Percentiles rank a stretch among this genome's conserved stretches.
Conservation (phyloP, 331 rosid species). For the Prunus yedoensis region DNA sequence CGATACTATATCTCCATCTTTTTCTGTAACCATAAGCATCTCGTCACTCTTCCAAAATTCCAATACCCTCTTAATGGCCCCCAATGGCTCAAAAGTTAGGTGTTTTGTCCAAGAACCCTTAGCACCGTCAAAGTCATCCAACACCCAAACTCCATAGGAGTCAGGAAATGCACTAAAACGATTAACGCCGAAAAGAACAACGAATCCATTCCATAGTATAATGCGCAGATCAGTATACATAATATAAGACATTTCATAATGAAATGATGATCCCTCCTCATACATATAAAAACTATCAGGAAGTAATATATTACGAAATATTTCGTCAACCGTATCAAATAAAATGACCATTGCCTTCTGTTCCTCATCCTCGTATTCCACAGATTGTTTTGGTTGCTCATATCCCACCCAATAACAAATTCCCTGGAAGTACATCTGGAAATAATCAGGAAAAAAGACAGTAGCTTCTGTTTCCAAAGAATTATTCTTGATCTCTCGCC, state of each 20-base stretch:
- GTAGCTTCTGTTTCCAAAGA: not conserved
- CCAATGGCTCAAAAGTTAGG: not conserved
- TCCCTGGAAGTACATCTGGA: not conserved
- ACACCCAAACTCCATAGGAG: not conserved
- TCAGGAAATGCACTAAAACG: too few relatives aligned
- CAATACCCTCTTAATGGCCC: not conserved
- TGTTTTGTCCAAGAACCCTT: not conserved
- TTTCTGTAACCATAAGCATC: not conserved
- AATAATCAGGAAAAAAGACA: not conserved
- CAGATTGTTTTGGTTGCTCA: not conserved
- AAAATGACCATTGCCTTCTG: not conserved
- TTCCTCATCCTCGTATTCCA: not conserved
- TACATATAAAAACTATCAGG: not conserved
- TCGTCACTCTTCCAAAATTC: not conserved
- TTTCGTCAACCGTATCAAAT: not conserved
- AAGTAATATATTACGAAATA: not conserved
- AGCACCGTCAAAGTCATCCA: not conserved
- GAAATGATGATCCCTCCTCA: fast-evolving
- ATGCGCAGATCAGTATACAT: not conserved
- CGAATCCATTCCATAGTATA: not conserved
- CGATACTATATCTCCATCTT: not conserved
- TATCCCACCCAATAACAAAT: not conserved
- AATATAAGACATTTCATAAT: not conserved
- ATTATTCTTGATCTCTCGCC: not conserved
- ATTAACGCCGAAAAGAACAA: not conserved